Evolutionary conservation across 495 filamentous ascomycete genomes (phyloP), one percentile per base, ranked within the genome.

Genomic region (Penicillium pancosmium): DNA sequence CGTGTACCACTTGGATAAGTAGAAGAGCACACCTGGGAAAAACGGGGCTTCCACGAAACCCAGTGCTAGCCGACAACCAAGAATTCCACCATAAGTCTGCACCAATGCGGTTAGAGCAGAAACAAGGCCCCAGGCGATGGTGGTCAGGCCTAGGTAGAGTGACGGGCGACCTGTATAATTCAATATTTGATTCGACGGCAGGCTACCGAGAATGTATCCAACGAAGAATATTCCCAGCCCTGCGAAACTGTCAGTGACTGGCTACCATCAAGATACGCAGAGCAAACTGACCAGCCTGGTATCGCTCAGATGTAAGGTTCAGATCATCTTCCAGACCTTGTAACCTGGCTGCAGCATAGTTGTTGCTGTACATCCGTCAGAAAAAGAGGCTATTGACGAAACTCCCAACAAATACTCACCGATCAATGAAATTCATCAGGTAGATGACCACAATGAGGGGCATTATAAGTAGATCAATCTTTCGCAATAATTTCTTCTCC

Each of bases 1-100:
- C 0, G 82, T 84, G 57, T 85, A 86, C 82, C 80, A 85, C 51
- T 78, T 78, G 11, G 79, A 82, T 1, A 84, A 73, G 49, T 80
- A 83, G 61, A 80, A 83, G 3, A 83, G 68, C 8, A 73, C 66
- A 5, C 70, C 70, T 18, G 76, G 69, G 52, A 81, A 82, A 69
- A 66, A 84, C 48, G 68, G 84, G 15, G 61, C 81, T 75, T 64
- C 78, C 71, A 79, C 73, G 25, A 81, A 51, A 36, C 77, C 75
- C 11, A 79, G 64, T 34, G 79, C 64, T 46, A 80, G 78, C 2
- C 83, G 80, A 54, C 73, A 78, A 3, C 77, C 79, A 7, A 85
- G 70, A 16, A 86, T 73, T 1, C 76, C 80, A 4, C 73, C 74
- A 55, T 79, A 84, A 52, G 62, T 77, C 21, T 76, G 72, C 11